These are phyloP conservation scores for Cercospora sp. DNA, from an alignment of 2,329 filamentous ascomycete genomes.

Conservation along the genomic window DNA sequence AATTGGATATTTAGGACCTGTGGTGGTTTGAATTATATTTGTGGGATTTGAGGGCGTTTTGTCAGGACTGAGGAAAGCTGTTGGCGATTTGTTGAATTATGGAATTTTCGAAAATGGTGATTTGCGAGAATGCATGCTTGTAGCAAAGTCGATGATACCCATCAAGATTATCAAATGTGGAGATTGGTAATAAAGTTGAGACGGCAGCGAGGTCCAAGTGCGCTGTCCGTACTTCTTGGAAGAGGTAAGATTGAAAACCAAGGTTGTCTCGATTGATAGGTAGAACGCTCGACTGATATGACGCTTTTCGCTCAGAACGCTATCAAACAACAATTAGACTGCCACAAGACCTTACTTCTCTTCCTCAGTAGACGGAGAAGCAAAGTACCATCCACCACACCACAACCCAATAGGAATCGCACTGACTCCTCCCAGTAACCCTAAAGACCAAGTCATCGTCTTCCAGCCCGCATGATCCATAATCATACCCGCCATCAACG, in stretches of 20 bases:
- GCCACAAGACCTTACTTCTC: not conserved
- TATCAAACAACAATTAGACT: not conserved
- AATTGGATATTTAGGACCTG: no score
- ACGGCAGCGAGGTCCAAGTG: not conserved
- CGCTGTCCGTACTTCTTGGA: not conserved
- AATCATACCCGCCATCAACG: slow-evolving; percentile 30
- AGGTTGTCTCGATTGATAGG: not conserved
- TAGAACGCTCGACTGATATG: not conserved
- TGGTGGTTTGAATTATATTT: no score
- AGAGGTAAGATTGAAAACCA: not conserved
- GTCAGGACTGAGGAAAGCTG: no score
- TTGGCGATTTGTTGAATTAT: no score
- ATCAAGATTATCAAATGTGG: no score
- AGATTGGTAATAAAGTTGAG: no score
- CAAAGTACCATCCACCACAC: slow-evolving; percentile 23
- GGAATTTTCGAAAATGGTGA: no score
- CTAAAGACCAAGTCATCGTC: slow-evolving; percentile 27
- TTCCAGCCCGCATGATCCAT: slow-evolving; percentile 31
- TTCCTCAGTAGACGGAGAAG: not conserved
- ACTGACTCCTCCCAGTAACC: slow-evolving; percentile 47
- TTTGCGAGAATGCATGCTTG: no score
- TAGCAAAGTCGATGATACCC: no score
- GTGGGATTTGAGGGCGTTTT: no score
- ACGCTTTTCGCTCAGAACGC: not conserved
- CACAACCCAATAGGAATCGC: slow-evolving; percentile 46